phyloP scores from a whole-genome alignment of 2,329 filamentous ascomycete genomes.

The Huntiella omanensis region DNA sequence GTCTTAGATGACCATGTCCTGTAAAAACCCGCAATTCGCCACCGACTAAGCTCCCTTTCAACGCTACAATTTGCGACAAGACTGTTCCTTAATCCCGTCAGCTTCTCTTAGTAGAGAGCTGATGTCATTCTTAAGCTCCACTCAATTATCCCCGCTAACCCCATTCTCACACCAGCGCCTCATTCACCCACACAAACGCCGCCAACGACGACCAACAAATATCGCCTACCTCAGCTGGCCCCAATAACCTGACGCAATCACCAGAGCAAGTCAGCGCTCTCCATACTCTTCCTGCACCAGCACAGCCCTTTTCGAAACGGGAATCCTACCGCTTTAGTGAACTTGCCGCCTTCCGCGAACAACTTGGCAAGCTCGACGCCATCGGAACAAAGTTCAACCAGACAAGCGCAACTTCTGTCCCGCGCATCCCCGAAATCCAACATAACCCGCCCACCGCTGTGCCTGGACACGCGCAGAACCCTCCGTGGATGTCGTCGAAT shows the following conservation, averaged over 20 bases:
- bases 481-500: slow-evolving; percentile 35
- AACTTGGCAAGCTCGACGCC: slow-evolving; percentile 48
- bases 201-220: slow-evolving; percentile 25
- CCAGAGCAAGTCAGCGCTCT: slow-evolving; percentile 13
- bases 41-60: too few relatives aligned
- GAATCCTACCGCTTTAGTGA: slow-evolving; percentile 41
- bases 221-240: slow-evolving; percentile 29
- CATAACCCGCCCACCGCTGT: slow-evolving; percentile 38
- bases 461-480: slow-evolving; percentile 32
- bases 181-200: slow-evolving; percentile 15
- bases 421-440: slow-evolving; percentile 37
- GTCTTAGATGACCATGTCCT: neutral
- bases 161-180: slow-evolving; percentile 16
- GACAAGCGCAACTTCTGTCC: neutral
- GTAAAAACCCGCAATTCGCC: neutral
- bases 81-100: too few relatives aligned
- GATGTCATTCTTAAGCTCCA: neutral
- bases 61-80: too few relatives aligned
- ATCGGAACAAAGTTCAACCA: slow-evolving; percentile 21
- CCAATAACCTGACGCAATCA: slow-evolving; percentile 25
- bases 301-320: slow-evolving; percentile 15
- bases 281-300: neutral
- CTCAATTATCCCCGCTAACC: too few relatives aligned
- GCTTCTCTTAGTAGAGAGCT: neutral
- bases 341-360: slow-evolving; percentile 51